Percentiles rank a stretch among this genome's conserved stretches.
These are phyloP conservation scores for Gorgonomyces haynaldii DNA, from an alignment of 192 early-diverging fungal species.

Conservation along the genomic window DNA sequence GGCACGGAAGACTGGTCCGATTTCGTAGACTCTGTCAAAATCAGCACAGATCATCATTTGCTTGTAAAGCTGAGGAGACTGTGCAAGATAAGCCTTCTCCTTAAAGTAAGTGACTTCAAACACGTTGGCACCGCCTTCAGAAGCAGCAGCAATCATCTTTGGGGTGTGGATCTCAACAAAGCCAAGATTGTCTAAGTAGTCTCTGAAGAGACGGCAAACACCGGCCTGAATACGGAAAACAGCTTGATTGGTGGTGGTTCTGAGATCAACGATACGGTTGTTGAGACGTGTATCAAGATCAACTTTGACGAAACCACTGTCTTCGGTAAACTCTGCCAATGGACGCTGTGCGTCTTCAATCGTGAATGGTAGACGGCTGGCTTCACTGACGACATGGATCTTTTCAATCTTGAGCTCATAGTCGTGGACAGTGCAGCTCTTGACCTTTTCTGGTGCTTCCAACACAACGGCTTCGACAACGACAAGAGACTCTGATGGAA, in stretches of 20 bases:
- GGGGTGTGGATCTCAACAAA: constrained; percentile 98
- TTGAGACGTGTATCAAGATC: constrained; percentile 85
- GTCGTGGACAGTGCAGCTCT: constrained; percentile 84
- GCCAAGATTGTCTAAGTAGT: constrained; percentile 66
- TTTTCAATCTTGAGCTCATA: constrained; percentile 78
- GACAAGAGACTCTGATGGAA: constrained; percentile 82
- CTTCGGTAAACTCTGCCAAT: constrained; percentile 63
- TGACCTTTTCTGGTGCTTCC: constrained; percentile 69
- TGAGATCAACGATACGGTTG: constrained; percentile 35
- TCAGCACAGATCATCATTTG: constrained; percentile 97
- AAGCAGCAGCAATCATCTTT: constrained; percentile 85
- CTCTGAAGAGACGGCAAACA: constrained; percentile 88
- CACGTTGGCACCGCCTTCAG: constrained; percentile 97
- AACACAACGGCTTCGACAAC: constrained; percentile 69
- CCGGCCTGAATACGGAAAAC: constrained; percentile 96
- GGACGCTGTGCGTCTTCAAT: constrained; percentile 85
- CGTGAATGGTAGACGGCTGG: constrained; percentile 76
- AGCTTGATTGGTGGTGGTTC: constrained; percentile 91
- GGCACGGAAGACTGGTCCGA: constrained; percentile 96
- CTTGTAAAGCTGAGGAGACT: constrained; percentile 99
- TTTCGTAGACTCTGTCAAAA: constrained; percentile 97
- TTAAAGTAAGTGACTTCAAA: constrained; percentile 97
- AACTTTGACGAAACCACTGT: constrained; percentile 61
- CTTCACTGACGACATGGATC: constrained; percentile 64
- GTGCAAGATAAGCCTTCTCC: constrained; percentile 80